Conservation (phyloP, 495 filamentous ascomycete genomes). For the Staphylotrichum longicolle region DNA sequence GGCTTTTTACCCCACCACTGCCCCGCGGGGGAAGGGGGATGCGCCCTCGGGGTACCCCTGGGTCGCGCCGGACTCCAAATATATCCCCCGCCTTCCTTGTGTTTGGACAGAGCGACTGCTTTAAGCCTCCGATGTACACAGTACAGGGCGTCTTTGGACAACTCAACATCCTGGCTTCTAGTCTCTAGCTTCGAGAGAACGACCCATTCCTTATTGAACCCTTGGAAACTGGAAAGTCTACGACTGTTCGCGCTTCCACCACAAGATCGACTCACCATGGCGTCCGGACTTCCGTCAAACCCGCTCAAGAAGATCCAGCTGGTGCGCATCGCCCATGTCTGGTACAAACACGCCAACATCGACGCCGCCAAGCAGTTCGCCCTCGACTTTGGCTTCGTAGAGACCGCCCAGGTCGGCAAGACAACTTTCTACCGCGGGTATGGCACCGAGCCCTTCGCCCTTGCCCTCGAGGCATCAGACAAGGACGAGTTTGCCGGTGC, state of each 20-base stretch:
- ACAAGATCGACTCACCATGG: slow-evolving; percentile 29
- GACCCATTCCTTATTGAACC: too few relatives aligned
- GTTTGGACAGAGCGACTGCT: too few relatives aligned
- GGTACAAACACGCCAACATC: slow-evolving; percentile 55
- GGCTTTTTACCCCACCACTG: slow-evolving; percentile 19
- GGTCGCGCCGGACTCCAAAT: slow-evolving; percentile 17
- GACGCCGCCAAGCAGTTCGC: slow-evolving; percentile 49
- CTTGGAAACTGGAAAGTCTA: too few relatives aligned
- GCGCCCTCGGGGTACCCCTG: not conserved
- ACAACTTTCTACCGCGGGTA: slow-evolving; percentile 60
- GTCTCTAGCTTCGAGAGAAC: too few relatives aligned
- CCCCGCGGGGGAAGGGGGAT: slow-evolving; percentile 14
- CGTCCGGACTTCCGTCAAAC: slow-evolving; percentile 27
- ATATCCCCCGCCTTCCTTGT: slow-evolving; percentile 15
- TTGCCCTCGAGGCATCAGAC: slow-evolving; percentile 48
- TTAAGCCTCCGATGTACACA: too few relatives aligned
- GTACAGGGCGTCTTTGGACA: too few relatives aligned
- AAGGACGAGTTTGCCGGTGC: slow-evolving; percentile 55
- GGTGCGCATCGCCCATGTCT: slow-evolving; percentile 55
- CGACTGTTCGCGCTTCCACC: too few relatives aligned
- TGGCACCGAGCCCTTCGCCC: slow-evolving; percentile 58
- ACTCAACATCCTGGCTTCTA: too few relatives aligned
- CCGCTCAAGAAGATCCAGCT: slow-evolving; percentile 49
- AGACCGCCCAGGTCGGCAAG: slow-evolving; percentile 43
- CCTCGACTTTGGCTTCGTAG: slow-evolving; percentile 57